Conservation (phyloP, 2,329 filamentous ascomycete genomes). For the Teratosphaeria destructans region DNA sequence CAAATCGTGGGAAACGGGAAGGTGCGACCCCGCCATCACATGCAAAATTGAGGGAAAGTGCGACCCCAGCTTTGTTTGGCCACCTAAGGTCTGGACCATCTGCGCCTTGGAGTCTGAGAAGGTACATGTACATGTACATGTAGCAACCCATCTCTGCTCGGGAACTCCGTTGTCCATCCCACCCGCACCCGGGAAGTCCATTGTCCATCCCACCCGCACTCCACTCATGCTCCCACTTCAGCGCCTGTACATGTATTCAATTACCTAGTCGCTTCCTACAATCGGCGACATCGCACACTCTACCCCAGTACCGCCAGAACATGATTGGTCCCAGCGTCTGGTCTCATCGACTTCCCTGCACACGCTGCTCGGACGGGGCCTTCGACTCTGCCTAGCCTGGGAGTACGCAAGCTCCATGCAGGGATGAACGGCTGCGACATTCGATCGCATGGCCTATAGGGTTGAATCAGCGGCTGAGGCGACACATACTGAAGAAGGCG, state of each 20-base stretch:
- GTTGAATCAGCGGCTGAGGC: not conserved
- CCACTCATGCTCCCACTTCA: too few relatives aligned
- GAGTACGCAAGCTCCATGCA: too few relatives aligned
- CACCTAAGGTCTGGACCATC: not conserved
- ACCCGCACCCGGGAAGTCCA: too few relatives aligned
- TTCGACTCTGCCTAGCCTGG: not conserved
- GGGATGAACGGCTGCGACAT: not conserved
- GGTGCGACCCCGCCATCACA: not conserved
- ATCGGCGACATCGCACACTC: not conserved
- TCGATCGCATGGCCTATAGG: not conserved
- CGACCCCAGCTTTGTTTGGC: not conserved
- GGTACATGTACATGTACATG: too few relatives aligned
- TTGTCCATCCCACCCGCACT: too few relatives aligned
- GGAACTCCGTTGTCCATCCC: too few relatives aligned
- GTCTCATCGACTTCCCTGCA: not conserved
- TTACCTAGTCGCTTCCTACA: too few relatives aligned
- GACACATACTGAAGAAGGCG: too few relatives aligned
- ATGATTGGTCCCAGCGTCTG: not conserved
- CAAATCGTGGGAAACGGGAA: not conserved
- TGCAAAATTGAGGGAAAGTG: not conserved
- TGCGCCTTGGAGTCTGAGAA: too few relatives aligned
- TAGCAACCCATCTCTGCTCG: too few relatives aligned
- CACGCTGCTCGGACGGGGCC: not conserved
- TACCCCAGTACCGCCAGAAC: not conserved
- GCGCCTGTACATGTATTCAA: too few relatives aligned